A percentile compares a stretch with the other conserved stretches of the same genome.
These are phyloP conservation scores for Pelargonium australe DNA, from an alignment of 441 rosid genomes.

Conservation along the genomic window DNA sequence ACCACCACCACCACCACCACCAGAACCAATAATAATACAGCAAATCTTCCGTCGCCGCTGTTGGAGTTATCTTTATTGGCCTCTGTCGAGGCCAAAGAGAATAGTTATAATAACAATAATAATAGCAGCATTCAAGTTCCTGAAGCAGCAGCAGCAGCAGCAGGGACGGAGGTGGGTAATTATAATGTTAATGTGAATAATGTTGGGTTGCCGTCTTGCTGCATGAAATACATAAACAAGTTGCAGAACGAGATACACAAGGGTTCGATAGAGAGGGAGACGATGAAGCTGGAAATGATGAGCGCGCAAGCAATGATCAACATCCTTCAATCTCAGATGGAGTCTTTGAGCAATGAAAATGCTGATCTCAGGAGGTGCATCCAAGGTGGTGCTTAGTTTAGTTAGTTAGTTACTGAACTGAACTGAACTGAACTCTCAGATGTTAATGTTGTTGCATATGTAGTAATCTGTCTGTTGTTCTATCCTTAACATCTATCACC, in stretches of 20 bases:
- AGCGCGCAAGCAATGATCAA: slow-evolving; percentile 73
- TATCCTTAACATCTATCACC: too few relatives aligned
- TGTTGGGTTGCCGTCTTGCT: slow-evolving; percentile 42
- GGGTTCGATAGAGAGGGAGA: slow-evolving; percentile 63
- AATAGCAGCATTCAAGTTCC: neutral
- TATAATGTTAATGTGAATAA: neutral
- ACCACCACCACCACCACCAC: slow-evolving; percentile 42
- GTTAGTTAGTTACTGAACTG: too few relatives aligned
- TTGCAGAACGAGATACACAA: slow-evolving; percentile 62
- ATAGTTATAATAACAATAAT: slow-evolving; percentile 9
- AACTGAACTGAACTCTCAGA: too few relatives aligned
- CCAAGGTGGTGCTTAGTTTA: neutral
- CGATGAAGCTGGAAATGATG: slow-evolving; percentile 73
- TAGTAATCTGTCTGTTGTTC: too few relatives aligned
- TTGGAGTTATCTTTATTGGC: slow-evolving; percentile 76
- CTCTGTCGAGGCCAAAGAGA: slow-evolving; percentile 32
- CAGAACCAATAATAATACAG: neutral
- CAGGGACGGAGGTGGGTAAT: slow-evolving; percentile 6
- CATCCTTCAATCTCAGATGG: slow-evolving; percentile 66
- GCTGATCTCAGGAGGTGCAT: slow-evolving; percentile 50
- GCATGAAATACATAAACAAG: slow-evolving; percentile 45
- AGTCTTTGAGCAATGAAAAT: slow-evolving; percentile 55
- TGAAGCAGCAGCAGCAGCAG: slow-evolving; percentile 26
- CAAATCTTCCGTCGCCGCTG: slow-evolving; percentile 50
- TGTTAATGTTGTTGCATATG: too few relatives aligned